Base-by-base conservation (phyloP, 305 asterid species). In the Plantago coronopus region DNA sequence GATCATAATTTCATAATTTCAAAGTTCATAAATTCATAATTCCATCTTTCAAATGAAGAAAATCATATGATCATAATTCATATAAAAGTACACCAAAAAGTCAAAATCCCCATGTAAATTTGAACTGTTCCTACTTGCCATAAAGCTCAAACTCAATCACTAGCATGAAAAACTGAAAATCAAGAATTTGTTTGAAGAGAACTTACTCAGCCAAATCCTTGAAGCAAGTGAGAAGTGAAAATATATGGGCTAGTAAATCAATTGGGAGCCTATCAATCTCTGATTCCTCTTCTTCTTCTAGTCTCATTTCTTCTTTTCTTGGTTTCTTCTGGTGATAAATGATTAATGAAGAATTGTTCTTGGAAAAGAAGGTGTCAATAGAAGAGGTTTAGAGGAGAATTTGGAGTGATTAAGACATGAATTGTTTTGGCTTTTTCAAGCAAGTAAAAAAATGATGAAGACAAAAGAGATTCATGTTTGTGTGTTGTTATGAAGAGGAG, bases 201-300 rank as follows among this genome's bases (percentile, higher is more conserved):
- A 77, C 79, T 74, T 56, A 93, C 99, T 78, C 95, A 53, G 96
- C 94, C 75, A 87, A 73, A 74, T 93, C 95, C 62, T 72, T 80
- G 88, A 89, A 89, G 65, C 88, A 86, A 71, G 81, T 64, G 66
- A 89, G 65, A 4, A 87, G 69, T 55, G 89, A 68, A 48, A 93
- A 93, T 59, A 89, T 83, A 44, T 85, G 91, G 61, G 96, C 94
- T 80, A 87, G 69, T 17, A 83, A 72, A 78, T 93, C 96, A 54
- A 80, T 65, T 2, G 99, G 97, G 59, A 93, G 82, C 64, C 79
- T 79, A 71, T 89, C 96, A 67, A 93, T 83, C 38, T 74, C 87
- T n/a, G 72, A 6, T 25, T 34, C 63, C 57, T 82, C 96, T 68
- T 76, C 79, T 37, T 46, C 79, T 62, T 75, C 72, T 61, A 57